A percentile compares a stretch with the other conserved stretches of the same genome.
phyloP scores from a whole-genome alignment of 768 basidiomycete genomes.

The Collybia mongolica region DNA sequence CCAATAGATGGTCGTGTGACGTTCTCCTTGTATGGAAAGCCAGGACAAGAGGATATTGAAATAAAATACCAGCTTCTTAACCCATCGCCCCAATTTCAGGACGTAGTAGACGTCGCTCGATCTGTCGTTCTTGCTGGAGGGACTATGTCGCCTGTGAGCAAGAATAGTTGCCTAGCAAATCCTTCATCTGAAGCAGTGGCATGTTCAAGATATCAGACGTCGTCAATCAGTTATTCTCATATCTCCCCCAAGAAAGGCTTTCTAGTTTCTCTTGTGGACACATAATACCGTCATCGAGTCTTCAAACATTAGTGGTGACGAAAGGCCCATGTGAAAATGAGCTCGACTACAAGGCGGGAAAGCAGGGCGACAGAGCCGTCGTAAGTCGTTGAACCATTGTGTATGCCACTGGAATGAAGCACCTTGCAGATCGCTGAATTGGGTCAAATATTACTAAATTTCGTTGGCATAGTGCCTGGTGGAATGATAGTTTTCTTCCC shows the following conservation, averaged over 20 bases:
- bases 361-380: slow-evolving; percentile 61
- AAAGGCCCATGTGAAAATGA: slow-evolving; percentile 74
- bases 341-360: slow-evolving; percentile 80
- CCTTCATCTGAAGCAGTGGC: background rate
- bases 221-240: slow-evolving; percentile 73
- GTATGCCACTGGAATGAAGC: background rate
- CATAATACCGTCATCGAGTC: slow-evolving; percentile 79
- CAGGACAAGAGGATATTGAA: slow-evolving; percentile 48
- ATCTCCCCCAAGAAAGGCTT: slow-evolving; percentile 59
- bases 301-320: slow-evolving; percentile 71
- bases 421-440: slow-evolving; percentile 68
- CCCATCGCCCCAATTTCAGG: slow-evolving; percentile 81
- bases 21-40: slow-evolving; percentile 42
- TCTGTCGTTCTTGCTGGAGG: slow-evolving; percentile 93
- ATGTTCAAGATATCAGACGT: slow-evolving; percentile 80
- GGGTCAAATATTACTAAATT: slow-evolving; percentile 81
- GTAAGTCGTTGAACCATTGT: slow-evolving; percentile 37
- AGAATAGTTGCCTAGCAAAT: background rate
- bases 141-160: slow-evolving; percentile 93
- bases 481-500: slow-evolving; percentile 96
- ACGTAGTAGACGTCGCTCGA: slow-evolving; percentile 79
- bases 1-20: slow-evolving; percentile 74
- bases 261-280: slow-evolving; percentile 89
- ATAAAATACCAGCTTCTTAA: slow-evolving; percentile 93
- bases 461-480: slow-evolving; percentile 72